Base-by-base conservation (phyloP, 2,329 filamentous ascomycete species). In the Arthrobotrys entomopaga region DNA sequence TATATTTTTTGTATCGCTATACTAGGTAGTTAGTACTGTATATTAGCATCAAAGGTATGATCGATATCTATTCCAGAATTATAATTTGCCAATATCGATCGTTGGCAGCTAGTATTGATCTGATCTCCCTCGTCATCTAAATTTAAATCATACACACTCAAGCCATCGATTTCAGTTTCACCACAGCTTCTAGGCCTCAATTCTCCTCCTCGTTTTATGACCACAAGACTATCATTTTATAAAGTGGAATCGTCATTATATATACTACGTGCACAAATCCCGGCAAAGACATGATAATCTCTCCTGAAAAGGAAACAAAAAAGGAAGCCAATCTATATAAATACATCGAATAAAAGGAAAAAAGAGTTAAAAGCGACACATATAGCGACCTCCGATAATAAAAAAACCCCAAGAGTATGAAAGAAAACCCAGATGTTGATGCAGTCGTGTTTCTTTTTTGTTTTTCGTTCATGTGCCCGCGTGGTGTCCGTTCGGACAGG, bases 201-300 rank as follows among this genome's bases (percentile, higher is more conserved):
- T 20, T 38, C 46, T 52, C 52, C 20, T 60, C 53, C 56, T 52
- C 11, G 19, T 2, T 40, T 6, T 13, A 13, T 40, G 34, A 13
- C 13, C n/a, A n/a, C n/a, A n/a, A n/a, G 34, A 40, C 6, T 40
- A 40, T 46, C 6, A 46, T 71, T 58, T 71, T 57, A 46, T 71
- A 58, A 65, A 71, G 60, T 64, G 66, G 58, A 71, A 64, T 71
- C 48, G 66, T 64, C 52, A 57, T 56, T 61, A 71, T 64, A 64
- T 71, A 34, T 34, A 34, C 29, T 34, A 34, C 10, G 29, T 10
- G 10, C 29, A 34, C 1, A 3, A 34, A 6, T 7, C 29, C 29
- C 29, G 10, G 46, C 40, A 64, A 64, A 73, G 42, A 26, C 15
- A 48, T 22, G n/a, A 26, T 49, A 50, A 42, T 38, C 42, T 61